A percentile compares a stretch with the other conserved stretches of the same genome.
These are phyloP conservation scores for Tothia fuscella DNA, from an alignment of 2,329 filamentous ascomycete genomes.

Conservation along the genomic window DNA sequence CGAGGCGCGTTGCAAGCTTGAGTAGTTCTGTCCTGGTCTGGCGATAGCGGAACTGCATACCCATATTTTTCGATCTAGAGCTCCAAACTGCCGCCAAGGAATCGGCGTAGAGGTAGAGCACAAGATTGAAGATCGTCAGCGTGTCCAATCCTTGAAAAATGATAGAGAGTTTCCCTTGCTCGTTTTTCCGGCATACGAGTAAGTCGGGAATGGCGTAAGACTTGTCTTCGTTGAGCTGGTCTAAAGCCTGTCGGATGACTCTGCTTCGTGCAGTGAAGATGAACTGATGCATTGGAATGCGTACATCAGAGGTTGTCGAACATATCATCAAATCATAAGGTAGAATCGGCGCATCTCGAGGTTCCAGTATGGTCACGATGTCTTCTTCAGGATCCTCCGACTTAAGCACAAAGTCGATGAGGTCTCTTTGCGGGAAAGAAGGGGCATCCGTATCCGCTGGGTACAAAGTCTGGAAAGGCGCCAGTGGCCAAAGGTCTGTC, in stretches of 20 bases:
- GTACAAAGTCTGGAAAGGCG: slow-evolving; percentile 52
- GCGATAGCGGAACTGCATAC: slow-evolving; percentile 53
- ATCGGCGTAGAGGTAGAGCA: slow-evolving; percentile 73
- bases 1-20: slow-evolving; percentile 62
- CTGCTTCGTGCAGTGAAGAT: slow-evolving; percentile 64
- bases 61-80: slow-evolving; percentile 52
- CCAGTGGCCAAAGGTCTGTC: slow-evolving; percentile 58
- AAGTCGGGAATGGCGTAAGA: slow-evolving; percentile 46
- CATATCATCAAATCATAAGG: slow-evolving; percentile 31
- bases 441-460: not conserved
- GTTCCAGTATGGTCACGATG: slow-evolving; percentile 15
- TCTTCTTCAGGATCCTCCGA: slow-evolving; percentile 8
- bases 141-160: slow-evolving; percentile 62
- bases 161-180: slow-evolving; percentile 43
- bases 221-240: slow-evolving; percentile 39
- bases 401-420: slow-evolving; percentile 13
- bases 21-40: slow-evolving; percentile 78
- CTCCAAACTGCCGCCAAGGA: slow-evolving; percentile 77
- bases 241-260: slow-evolving; percentile 46
- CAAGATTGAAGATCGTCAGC: slow-evolving; percentile 65
- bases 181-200: slow-evolving; percentile 42
- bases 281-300: slow-evolving; percentile 74
- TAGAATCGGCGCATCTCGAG: slow-evolving; percentile 27
- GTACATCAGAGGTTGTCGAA: slow-evolving; percentile 53
- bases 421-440: slow-evolving; percentile 4